Evolutionary conservation across 164 flowering plant genomes (phyloP).

Genomic region (Saururus chinensis): DNA sequence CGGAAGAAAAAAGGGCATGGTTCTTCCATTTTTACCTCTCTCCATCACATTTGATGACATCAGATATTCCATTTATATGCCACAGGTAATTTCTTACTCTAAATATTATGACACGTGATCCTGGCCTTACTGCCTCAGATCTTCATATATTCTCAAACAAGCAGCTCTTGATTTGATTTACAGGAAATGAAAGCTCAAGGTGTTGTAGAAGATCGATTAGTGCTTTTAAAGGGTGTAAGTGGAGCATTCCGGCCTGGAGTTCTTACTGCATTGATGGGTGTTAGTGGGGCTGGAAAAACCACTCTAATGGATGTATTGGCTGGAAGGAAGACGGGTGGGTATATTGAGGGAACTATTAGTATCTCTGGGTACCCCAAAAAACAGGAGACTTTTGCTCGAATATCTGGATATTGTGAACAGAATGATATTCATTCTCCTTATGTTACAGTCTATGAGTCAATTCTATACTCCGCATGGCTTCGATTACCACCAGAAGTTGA

Average conservation of each 20-base stretch:
- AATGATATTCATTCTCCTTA: conserved; percentile 49
- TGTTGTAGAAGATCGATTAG: conserved; percentile 21
- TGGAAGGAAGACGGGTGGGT: conserved; percentile 45
- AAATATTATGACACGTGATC: neutral
- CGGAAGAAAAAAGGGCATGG: conserved; percentile 32
- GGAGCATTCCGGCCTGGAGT: conserved; percentile 54
- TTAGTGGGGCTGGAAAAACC: conserved; percentile 60
- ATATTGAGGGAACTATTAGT: conserved; percentile 33
- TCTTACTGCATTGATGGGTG: conserved; percentile 53
- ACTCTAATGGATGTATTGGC: conserved; percentile 50
- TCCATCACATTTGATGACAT: conserved; percentile 39
- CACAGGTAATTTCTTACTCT: conserved; percentile 21
- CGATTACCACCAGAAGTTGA: conserved; percentile 36
- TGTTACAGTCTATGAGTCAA: conserved; percentile 42
- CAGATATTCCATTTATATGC: conserved; percentile 45
- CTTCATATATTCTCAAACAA: neutral
- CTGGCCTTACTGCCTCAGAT: neutral
- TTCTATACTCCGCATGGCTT: conserved; percentile 50
- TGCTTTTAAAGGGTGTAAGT: conserved; percentile 35
- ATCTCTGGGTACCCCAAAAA: conserved; percentile 44
- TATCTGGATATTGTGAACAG: conserved; percentile 51
- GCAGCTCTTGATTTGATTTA: neutral
- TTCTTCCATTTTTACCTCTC: conserved; percentile 49
- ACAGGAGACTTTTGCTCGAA: conserved; percentile 47
- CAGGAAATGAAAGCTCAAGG: conserved; percentile 65